phyloP scores from a whole-genome alignment of 768 basidiomycete species.

The Grammothele lineata region DNA sequence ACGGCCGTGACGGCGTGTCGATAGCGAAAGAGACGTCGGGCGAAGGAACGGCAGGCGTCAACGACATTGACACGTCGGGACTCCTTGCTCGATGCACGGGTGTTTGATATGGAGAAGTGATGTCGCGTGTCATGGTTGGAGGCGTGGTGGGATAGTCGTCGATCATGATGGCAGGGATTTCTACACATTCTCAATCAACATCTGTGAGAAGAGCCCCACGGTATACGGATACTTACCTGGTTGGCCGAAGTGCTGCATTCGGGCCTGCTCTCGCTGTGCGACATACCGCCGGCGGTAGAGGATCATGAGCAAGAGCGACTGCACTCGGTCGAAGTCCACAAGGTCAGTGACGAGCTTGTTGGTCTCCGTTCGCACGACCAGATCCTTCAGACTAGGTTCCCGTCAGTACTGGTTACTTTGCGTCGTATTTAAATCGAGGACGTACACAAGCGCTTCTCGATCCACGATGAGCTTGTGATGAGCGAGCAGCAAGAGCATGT shows the following conservation, averaged over 20 bases:
- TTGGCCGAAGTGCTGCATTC: slow-evolving; percentile 32
- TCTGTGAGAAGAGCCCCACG: too few species aligned
- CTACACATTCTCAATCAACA: slow-evolving; percentile 28
- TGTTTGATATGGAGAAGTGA: slow-evolving; percentile 36
- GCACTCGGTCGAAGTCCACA: slow-evolving; percentile 81
- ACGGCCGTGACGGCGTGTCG: slow-evolving; percentile 36
- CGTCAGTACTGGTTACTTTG: neutral
- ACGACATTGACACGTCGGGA: slow-evolving; percentile 34
- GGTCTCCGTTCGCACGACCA: slow-evolving; percentile 69
- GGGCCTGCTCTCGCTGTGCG: slow-evolving; percentile 40
- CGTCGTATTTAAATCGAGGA: slow-evolving; percentile 13
- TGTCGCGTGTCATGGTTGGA: slow-evolving; percentile 46
- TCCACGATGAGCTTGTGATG: slow-evolving; percentile 93
- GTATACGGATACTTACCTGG: slow-evolving; percentile 31
- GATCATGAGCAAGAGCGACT: slow-evolving; percentile 74
- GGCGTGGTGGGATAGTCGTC: slow-evolving; percentile 53
- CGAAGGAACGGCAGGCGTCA: slow-evolving; percentile 30
- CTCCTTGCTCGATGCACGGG: slow-evolving; percentile 19
- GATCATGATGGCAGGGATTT: slow-evolving; percentile 71
- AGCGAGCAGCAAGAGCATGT: slow-evolving; percentile 81
- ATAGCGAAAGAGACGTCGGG: slow-evolving; percentile 45
- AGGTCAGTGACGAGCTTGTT: slow-evolving; percentile 79
- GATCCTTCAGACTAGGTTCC: slow-evolving; percentile 79
- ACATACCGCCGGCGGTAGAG: slow-evolving; percentile 68
- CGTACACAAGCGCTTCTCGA: slow-evolving; percentile 82